These are phyloP conservation scores for Quillaja saponaria DNA, from an alignment of 306 rosid species.

Conservation along the genomic window DNA sequence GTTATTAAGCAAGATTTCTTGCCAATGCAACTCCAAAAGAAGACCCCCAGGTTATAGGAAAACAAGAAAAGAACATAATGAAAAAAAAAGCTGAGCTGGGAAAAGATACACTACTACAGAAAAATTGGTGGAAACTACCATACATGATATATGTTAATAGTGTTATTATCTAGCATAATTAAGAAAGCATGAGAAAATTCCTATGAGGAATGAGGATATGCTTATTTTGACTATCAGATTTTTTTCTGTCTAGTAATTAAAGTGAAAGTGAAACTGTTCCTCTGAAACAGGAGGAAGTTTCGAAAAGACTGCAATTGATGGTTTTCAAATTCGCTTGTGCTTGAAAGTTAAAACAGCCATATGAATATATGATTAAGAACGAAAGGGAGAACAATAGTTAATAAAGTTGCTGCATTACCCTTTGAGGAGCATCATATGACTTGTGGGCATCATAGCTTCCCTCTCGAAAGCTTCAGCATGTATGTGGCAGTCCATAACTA, in stretches of 20 bases:
- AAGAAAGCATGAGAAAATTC: neutral
- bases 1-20: constrained; percentile 54
- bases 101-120: neutral
- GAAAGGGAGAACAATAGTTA: neutral
- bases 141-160: neutral
- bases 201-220: too few relatives aligned
- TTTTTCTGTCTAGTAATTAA: too few relatives aligned
- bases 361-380: too few relatives aligned
- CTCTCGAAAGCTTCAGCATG: constrained; percentile 53
- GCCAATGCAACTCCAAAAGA: constrained; percentile 60
- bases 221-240: too few relatives aligned
- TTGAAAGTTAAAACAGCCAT: neutral
- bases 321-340: neutral
- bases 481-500: constrained; percentile 59
- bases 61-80: neutral
- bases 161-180: neutral
- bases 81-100: neutral
- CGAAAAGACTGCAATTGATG: constrained; percentile 1
- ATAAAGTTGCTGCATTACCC: constrained; percentile 34
- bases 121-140: neutral
- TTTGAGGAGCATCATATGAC: constrained; percentile 56
- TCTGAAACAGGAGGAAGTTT: constrained; percentile 17
- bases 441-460: constrained; percentile 64
- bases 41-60: constrained; percentile 4
- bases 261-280: neutral